phyloP scores from a whole-genome alignment of 768 basidiomycete species.

The Russula ochroleuca region DNA sequence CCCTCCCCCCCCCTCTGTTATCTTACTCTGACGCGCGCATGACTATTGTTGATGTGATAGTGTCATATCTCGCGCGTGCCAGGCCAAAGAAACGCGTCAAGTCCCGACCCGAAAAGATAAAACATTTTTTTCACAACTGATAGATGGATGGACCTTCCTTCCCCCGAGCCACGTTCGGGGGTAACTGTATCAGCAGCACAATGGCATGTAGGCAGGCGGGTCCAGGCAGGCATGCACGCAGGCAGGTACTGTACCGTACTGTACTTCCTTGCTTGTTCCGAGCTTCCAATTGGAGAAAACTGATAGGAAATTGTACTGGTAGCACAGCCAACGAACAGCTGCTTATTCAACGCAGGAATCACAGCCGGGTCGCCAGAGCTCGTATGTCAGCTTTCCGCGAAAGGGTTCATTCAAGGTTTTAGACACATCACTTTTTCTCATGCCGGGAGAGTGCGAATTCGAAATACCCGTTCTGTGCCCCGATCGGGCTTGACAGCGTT shows the following conservation, averaged over 20 bases:
- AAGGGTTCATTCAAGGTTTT: not conserved
- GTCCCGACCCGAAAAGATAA: not conserved
- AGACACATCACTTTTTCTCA: not conserved
- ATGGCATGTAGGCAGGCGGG: not conserved
- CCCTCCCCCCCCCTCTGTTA: not conserved
- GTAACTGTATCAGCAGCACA: constrained; percentile 1
- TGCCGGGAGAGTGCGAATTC: not conserved
- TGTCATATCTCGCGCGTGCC: not conserved
- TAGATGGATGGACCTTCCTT: not conserved
- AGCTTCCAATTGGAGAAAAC: not conserved
- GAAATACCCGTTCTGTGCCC: not conserved
- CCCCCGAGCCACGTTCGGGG: constrained; percentile 14
- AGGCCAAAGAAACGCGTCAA: not conserved
- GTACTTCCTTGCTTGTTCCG: not conserved
- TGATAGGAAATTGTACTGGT: not conserved
- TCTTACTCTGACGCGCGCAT: not conserved
- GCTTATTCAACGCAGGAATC: no score
- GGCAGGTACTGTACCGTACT: no score
- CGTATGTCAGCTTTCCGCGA: not conserved
- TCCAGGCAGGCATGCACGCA: no score
- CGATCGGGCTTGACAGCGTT: not conserved
- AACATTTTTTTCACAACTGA: not conserved
- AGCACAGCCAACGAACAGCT: not conserved
- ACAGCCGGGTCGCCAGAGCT: not conserved
- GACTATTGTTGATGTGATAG: not conserved